Conservation (phyloP, 441 rosid species). For the Arabidopsis lyrata region DNA sequence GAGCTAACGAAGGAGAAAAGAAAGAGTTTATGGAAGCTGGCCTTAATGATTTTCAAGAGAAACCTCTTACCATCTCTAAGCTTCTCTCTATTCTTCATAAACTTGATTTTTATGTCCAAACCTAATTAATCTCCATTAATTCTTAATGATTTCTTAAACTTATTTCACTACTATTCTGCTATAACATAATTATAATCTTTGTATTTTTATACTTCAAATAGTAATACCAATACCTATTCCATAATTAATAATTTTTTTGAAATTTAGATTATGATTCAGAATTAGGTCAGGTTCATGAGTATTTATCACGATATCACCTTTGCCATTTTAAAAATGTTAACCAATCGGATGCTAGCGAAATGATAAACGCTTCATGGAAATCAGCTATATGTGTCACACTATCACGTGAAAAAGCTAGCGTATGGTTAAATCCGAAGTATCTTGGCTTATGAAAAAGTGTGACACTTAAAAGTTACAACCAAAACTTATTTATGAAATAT, state of each 20-base stretch:
- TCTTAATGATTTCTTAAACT: background rate
- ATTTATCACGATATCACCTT: background rate
- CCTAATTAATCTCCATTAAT: background rate
- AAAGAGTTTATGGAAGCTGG: conserved; percentile 80
- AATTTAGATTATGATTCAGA: background rate
- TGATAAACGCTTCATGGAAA: background rate
- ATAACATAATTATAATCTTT: background rate
- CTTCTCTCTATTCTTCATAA: conserved; percentile 62
- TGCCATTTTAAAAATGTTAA: conserved; percentile 2
- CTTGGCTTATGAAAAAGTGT: background rate
- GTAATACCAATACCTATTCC: conserved; percentile 1
- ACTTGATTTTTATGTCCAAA: conserved; percentile 38
- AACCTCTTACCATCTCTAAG: conserved; percentile 77
- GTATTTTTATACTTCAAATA: background rate
- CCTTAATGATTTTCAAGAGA: conserved; percentile 76
- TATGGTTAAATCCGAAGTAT: conserved; percentile 18
- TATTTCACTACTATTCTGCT: background rate
- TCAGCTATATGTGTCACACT: background rate
- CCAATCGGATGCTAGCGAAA: conserved; percentile 1
- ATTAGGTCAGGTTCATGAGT: conserved; percentile 1
- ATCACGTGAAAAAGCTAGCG: conserved; percentile 25
- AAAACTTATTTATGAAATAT: background rate
- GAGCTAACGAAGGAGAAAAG: conserved; percentile 51
- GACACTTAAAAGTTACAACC: background rate
- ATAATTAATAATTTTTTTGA: background rate